Conservation (phyloP, 2,329 filamentous ascomycete genomes). For the Colletotrichum sp. region DNA sequence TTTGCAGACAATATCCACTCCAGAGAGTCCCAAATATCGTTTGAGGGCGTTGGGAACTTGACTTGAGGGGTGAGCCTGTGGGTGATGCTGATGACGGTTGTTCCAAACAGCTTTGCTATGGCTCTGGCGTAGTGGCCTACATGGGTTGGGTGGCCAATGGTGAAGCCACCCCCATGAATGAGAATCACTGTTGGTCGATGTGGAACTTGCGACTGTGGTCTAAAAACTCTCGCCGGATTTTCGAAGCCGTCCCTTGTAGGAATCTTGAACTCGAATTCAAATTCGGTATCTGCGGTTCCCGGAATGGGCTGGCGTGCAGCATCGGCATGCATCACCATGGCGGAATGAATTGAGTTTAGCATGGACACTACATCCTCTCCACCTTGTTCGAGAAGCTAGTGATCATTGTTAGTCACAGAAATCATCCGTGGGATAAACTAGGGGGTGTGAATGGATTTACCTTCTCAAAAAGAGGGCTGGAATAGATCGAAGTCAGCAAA, state of each 20-base stretch:
- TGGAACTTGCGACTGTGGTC: background rate
- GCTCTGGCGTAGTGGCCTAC: background rate
- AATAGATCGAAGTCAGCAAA: background rate
- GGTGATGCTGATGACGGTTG: constrained; percentile 43
- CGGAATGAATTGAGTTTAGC: background rate
- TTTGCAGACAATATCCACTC: constrained; percentile 12
- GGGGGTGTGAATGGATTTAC: background rate
- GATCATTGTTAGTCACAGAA: background rate
- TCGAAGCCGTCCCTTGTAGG: constrained; percentile 4
- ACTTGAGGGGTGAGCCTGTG: constrained; percentile 53
- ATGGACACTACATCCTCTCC: background rate
- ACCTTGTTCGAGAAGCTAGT: background rate
- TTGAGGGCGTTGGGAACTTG: constrained; percentile 44
- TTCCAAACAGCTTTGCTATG: background rate
- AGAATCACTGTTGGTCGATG: background rate
- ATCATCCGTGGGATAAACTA: background rate
- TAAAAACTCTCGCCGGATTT: background rate
- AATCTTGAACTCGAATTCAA: constrained; percentile 8
- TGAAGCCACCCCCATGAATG: constrained; percentile 19
- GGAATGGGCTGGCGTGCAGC: background rate
- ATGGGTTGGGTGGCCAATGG: background rate
- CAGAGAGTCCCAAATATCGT: constrained; percentile 45
- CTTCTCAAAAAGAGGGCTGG: background rate
- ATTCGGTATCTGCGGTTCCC: background rate
- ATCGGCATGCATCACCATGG: background rate